phyloP scores from a whole-genome alignment of 2,329 filamentous ascomycete genomes.

The Fusarium concolor region DNA sequence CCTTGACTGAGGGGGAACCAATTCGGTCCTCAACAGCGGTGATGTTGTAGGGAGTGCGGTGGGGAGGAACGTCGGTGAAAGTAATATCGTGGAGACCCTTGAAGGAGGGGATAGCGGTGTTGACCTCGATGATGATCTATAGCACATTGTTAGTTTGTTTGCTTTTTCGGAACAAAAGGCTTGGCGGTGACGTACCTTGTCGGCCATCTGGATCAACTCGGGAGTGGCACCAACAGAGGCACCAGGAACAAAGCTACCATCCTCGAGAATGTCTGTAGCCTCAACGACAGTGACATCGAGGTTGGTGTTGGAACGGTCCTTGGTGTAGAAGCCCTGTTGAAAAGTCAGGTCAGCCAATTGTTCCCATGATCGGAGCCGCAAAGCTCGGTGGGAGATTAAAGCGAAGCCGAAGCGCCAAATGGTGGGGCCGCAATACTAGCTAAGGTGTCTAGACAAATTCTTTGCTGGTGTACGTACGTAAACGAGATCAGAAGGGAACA shows the following conservation, averaged over 20 bases:
- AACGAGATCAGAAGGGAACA: conserved; percentile 89
- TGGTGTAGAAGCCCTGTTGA: conserved; percentile 80
- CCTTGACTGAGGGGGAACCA: conserved; percentile 82
- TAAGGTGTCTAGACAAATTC: not conserved
- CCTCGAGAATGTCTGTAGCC: conserved; percentile 86
- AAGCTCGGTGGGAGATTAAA: conserved; percentile 36
- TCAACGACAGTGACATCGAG: conserved; percentile 88
- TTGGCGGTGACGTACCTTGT: conserved; percentile 68
- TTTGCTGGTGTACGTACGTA: conserved; percentile 64
- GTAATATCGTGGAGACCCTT: conserved; percentile 92
- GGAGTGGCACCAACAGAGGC: conserved; percentile 87
- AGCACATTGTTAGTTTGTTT: conserved; percentile 12
- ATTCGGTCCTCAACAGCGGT: conserved; percentile 89
- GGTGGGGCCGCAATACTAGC: conserved; percentile 24
- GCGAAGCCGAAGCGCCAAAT: conserved; percentile 30
- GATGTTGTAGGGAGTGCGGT: conserved; percentile 86
- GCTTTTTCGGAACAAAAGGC: not conserved
- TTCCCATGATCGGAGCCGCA: conserved; percentile 8
- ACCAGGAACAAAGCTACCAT: conserved; percentile 89
- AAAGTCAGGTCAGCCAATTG: conserved; percentile 39
- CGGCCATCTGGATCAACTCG: conserved; percentile 88
- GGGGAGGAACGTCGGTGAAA: conserved; percentile 84
- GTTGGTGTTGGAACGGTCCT: conserved; percentile 77
- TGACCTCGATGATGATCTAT: conserved; percentile 88
- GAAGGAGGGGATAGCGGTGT: conserved; percentile 85